phyloP scores from a whole-genome alignment of 1,139 yeast species.

The Debaryomyces subglobosus region DNA sequence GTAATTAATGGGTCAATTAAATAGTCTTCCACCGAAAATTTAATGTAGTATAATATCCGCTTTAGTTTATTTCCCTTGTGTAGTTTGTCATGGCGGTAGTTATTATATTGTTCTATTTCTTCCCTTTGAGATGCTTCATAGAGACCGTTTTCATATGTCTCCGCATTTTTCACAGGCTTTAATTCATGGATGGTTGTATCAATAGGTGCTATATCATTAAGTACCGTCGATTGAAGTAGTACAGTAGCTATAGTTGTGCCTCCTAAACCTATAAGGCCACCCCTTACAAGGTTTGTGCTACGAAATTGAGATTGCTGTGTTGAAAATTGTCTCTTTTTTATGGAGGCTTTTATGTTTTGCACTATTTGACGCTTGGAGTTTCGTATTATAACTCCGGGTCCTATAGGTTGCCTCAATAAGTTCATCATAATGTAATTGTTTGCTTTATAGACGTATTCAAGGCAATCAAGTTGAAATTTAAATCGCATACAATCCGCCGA shows the following conservation, averaged over 20 bases:
- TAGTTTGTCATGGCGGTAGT: conserved; percentile 28
- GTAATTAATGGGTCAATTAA: conserved; percentile 72
- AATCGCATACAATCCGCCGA: neutral
- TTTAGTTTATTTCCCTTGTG: conserved; percentile 25
- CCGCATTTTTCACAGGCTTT: conserved; percentile 50
- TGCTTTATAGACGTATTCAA: neutral
- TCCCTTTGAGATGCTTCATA: conserved; percentile 63
- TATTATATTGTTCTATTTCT: conserved; percentile 32
- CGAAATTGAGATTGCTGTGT: neutral
- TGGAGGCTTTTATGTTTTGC: neutral
- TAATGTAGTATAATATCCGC: conserved; percentile 36
- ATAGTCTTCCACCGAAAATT: conserved; percentile 53
- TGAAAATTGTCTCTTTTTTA: neutral
- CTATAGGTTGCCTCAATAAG: neutral
- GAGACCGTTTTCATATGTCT: conserved; percentile 71
- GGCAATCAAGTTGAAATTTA: neutral
- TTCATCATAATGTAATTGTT: conserved; percentile 1
- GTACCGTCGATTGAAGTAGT: conserved; percentile 12
- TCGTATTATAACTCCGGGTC: neutral
- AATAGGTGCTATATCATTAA: conserved; percentile 38
- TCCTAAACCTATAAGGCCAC: conserved; percentile 5
- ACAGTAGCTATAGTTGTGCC: neutral
- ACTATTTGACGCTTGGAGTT: neutral
- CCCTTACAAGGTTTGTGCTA: neutral
- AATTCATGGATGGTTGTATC: conserved; percentile 41